Conservation (phyloP, 2,329 filamentous ascomycete species). For the Arthrinium phaeospermum region DNA sequence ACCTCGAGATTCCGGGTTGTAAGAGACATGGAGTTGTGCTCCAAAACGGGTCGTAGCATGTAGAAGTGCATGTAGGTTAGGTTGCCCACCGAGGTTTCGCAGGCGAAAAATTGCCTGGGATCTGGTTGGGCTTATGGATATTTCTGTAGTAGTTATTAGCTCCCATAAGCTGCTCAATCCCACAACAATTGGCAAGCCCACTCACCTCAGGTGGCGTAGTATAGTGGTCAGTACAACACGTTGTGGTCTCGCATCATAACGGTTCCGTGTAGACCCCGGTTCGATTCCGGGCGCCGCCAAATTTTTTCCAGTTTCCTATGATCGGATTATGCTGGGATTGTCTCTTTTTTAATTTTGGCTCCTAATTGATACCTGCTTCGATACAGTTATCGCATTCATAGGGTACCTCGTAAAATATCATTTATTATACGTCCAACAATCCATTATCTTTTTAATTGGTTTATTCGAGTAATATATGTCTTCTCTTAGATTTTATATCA, state of each 20-base stretch:
- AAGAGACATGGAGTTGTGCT: not conserved
- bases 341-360: not conserved
- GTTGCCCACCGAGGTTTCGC: too few relatives aligned
- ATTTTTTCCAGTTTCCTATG: not conserved
- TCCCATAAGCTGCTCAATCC: not conserved
- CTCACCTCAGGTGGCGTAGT: conserved; percentile 20
- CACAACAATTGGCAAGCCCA: not conserved
- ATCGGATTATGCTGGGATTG: not conserved
- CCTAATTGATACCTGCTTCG: not conserved
- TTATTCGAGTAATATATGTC: not conserved
- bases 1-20: not conserved
- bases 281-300: conserved; percentile 23
- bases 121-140: not conserved
- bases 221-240: conserved; percentile 25
- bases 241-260: conserved; percentile 18
- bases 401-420: not conserved
- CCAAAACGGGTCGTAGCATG: not conserved
- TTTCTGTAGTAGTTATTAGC: not conserved
- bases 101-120: not conserved
- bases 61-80: too few relatives aligned
- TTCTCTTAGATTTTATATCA: not conserved
- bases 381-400: not conserved
- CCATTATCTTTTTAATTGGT: too few relatives aligned
- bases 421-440: too few relatives aligned
- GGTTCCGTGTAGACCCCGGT: conserved; percentile 23